Evolutionary conservation across 495 filamentous ascomycete genomes (phyloP), one percentile per base, ranked within the genome.

Genomic region (Apiosordaria backusii): DNA sequence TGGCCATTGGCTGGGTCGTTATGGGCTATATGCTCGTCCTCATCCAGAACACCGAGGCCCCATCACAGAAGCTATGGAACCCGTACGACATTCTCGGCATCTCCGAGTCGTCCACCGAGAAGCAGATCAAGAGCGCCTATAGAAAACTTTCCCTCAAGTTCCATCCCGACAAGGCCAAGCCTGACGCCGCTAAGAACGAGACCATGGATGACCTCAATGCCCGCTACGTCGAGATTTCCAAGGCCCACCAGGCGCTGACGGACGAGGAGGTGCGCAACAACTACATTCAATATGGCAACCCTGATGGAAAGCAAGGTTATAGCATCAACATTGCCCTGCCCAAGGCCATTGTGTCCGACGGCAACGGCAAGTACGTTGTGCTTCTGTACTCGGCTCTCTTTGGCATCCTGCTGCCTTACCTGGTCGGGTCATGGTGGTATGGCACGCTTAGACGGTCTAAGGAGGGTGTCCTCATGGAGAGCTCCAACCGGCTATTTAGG

Each of bases 361-460:
- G 93, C 61, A 93, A 93, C 75, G 94, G 92, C 50, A 98, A 97
- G 81, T 98, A 97, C 73, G 91, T 97, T 57, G 82, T 99, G 65
- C 78, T 97, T 69, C 83, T 98, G 57, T 99, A 99, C 75, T 92
- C 91, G 10, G 77, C 85, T 53, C 81, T 97, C 50, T 85, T 99
- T 45, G 96, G 93, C 60, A 91, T 97, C 29, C 79, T 97, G 53
- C 78, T 99, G 55, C 95, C 95, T 15, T 99, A 97, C 73, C 82
- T 96, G 59, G 96, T 98, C 50, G 95, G 95, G 25, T 90, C 89
- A 40, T 99, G 95, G 95, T 99, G 95, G 95, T 99, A 98, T 75
- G 95, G 95, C 62, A 96, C 92, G 6, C 92, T 97, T 74, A 84
- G 88, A 58, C 84, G 91, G 74, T 97, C 95, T 21, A 95, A 92